A percentile compares a stretch with the other conserved stretches of the same genome.
phyloP scores from a whole-genome alignment of 805 yeast genomes.

The Ogataea populi-albae region DNA sequence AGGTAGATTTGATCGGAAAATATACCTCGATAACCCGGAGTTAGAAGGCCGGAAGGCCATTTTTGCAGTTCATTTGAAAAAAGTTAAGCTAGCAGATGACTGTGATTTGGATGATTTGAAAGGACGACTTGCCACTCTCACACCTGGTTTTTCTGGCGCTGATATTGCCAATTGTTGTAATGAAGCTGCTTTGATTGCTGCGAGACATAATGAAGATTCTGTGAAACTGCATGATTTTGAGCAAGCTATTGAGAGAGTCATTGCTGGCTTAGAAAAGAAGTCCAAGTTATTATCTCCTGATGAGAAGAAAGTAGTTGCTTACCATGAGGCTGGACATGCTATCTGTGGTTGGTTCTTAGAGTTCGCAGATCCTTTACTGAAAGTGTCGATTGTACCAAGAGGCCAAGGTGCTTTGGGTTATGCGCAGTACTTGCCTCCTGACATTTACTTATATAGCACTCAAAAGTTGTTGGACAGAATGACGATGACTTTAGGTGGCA shows the following conservation, averaged over 20 bases:
- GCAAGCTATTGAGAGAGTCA: constrained; percentile 88
- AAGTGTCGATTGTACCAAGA: constrained; percentile 92
- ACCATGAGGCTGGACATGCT: constrained; percentile 97
- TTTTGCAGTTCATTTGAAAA: constrained; percentile 72
- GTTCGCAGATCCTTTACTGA: constrained; percentile 85
- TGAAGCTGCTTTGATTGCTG: constrained; percentile 92
- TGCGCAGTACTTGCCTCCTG: constrained; percentile 92
- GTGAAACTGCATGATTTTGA: constrained; percentile 78
- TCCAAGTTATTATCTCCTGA: constrained; percentile 73
- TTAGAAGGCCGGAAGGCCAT: constrained; percentile 86
- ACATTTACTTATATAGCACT: constrained; percentile 72
- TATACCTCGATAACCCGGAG: constrained; percentile 82
- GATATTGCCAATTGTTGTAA: constrained; percentile 94
- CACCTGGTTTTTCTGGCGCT: constrained; percentile 96
- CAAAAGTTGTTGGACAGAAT: constrained; percentile 79
- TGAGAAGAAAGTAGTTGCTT: constrained; percentile 83
- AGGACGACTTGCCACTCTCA: constrained; percentile 84
- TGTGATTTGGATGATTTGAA: constrained; percentile 57
- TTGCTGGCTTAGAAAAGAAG: constrained; percentile 91
- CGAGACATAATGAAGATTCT: constrained; percentile 61
- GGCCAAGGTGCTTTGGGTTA: constrained; percentile 96
- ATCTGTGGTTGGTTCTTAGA: constrained; percentile 90
- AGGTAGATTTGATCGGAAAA: constrained; percentile 91
- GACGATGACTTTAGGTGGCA: constrained; percentile 93
- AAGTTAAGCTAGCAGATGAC: constrained; percentile 48